phyloP scores from a whole-genome alignment of 2,329 filamentous ascomycete genomes.

The Ambrosiella xylebori region DNA sequence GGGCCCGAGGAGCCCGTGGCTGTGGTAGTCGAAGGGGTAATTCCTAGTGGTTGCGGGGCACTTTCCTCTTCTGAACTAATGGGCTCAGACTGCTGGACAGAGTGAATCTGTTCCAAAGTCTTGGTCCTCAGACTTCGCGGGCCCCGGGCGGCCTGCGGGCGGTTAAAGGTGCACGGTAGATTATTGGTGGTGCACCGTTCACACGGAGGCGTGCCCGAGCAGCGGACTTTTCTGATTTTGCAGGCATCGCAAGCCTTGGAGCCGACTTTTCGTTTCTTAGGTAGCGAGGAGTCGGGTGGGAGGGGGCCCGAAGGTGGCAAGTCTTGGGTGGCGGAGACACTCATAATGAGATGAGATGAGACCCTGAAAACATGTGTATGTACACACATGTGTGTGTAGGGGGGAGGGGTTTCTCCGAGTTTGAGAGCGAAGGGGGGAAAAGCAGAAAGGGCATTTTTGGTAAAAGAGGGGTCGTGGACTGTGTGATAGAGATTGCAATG shows the following conservation, averaged over 20 bases:
- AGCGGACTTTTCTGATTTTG: conserved; percentile 35
- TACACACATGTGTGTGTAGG: no score
- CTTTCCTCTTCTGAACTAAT: neutral
- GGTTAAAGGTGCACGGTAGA: conserved; percentile 34
- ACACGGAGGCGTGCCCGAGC: conserved; percentile 30
- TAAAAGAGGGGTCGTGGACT: neutral
- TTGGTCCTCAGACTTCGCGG: conserved; percentile 29
- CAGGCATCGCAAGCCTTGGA: conserved; percentile 30
- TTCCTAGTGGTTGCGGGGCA: no score
- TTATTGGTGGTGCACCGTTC: conserved; percentile 26
- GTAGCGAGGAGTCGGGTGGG: neutral
- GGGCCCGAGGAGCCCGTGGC: neutral
- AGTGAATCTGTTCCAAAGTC: conserved; percentile 26
- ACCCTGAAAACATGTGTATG: neutral
- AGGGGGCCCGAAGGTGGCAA: neutral
- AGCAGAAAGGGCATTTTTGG: neutral
- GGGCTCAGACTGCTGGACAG: neutral
- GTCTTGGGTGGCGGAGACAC: neutral
- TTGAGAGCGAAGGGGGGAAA: neutral
- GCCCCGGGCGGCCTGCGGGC: conserved; percentile 26
- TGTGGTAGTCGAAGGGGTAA: no score
- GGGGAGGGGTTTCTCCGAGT: no score
- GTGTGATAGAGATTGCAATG: neutral
- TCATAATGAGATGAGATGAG: neutral
- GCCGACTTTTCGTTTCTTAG: conserved; percentile 11